Evolutionary conservation across 768 basidiomycete genomes (phyloP).

Genomic region (Tylopilus subfusipes): DNA sequence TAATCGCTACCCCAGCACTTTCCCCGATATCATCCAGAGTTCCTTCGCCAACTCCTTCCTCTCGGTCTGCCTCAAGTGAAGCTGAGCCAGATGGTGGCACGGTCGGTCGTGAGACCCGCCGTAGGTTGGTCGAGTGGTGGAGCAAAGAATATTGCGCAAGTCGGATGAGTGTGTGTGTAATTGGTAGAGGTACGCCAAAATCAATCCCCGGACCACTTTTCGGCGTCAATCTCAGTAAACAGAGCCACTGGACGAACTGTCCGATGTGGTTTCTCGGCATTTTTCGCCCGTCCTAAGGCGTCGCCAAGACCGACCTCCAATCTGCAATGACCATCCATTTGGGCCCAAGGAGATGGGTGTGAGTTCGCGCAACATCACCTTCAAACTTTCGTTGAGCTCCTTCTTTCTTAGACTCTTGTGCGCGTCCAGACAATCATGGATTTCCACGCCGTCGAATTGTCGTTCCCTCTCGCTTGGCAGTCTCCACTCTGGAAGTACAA

Average conservation of each 20-base stretch:
- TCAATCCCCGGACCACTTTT: neutral
- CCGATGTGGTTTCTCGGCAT: conserved; percentile 54
- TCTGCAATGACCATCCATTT: conserved; percentile 71
- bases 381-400: conserved; percentile 7
- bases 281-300: conserved; percentile 75
- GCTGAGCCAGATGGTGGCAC: conserved; percentile 70
- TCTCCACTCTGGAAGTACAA: conserved; percentile 72
- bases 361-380: conserved; percentile 30
- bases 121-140: conserved; percentile 86
- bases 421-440: conserved; percentile 88
- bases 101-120: conserved; percentile 75
- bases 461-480: conserved; percentile 75
- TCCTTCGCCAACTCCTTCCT: conserved; percentile 58
- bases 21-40: conserved; percentile 54
- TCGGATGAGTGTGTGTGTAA: conserved; percentile 74
- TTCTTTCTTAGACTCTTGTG: conserved; percentile 60
- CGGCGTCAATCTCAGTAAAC: conserved; percentile 2
- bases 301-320: conserved; percentile 54
- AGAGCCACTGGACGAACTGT: conserved; percentile 77
- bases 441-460: conserved; percentile 78
- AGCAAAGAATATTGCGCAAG: conserved; percentile 73
- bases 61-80: conserved; percentile 51
- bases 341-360: conserved; percentile 70
- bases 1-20: conserved; percentile 25
- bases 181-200: conserved; percentile 63